A percentile compares a stretch with the other conserved stretches of the same genome.
phyloP scores from a whole-genome alignment of 2,329 filamentous ascomycete genomes.

The Paecilomyces formosus region DNA sequence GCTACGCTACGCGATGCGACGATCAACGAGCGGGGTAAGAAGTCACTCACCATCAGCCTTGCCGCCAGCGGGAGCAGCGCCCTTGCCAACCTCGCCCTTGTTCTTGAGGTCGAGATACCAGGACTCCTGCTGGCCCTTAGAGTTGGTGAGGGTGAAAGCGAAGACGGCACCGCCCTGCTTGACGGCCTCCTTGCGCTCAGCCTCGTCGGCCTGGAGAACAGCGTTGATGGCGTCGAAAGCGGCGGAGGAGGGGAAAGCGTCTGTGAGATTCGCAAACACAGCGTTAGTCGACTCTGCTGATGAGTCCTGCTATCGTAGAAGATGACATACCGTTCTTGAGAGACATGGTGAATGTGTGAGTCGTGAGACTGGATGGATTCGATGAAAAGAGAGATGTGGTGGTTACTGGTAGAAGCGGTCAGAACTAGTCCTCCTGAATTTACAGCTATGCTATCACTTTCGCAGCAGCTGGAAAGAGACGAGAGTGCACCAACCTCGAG shows the following conservation, averaged over 20 bases:
- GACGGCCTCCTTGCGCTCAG: conserved; percentile 77
- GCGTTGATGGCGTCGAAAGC: conserved; percentile 84
- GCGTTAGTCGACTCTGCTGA: background rate
- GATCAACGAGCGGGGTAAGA: background rate
- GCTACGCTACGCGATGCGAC: background rate
- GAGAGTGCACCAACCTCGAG: background rate
- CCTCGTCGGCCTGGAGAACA: conserved; percentile 60
- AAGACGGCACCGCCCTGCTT: conserved; percentile 84
- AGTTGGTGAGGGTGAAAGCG: conserved; percentile 88
- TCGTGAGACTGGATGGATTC: background rate
- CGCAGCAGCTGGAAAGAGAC: background rate
- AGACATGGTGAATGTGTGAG: conserved; percentile 49
- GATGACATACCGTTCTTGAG: conserved; percentile 61
- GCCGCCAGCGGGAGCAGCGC: conserved; percentile 57
- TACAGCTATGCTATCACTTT: background rate
- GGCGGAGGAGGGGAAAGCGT: conserved; percentile 78
- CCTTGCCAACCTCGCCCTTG: conserved; percentile 72
- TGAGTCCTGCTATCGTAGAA: background rate
- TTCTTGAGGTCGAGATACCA: conserved; percentile 97
- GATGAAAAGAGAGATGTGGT: conserved; percentile 5
- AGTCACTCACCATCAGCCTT: conserved; percentile 69
- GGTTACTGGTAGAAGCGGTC: background rate
- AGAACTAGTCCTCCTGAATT: background rate
- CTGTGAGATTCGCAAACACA: conserved; percentile 38
- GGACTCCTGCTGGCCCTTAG: conserved; percentile 65